Evolutionary conservation across 1,284 basidiomycete genomes (phyloP), one percentile per base, ranked within the genome.

Genomic region (Boletellus deceptivus): DNA sequence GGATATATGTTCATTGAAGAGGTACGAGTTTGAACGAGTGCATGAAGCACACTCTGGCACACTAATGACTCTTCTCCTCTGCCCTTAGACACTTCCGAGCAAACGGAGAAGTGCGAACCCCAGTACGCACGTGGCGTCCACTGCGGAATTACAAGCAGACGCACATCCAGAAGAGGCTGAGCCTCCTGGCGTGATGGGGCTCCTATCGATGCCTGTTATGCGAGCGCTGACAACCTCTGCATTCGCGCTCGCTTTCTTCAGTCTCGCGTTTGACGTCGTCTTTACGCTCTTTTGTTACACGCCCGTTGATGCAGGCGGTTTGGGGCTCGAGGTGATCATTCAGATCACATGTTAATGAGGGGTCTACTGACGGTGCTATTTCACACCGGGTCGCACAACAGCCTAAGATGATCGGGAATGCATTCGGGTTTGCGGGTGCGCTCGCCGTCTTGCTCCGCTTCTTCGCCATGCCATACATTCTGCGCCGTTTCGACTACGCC

Each of bases 1-100:
- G 60, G 62, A 11, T 63, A 55, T 46, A 17, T 3, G 7, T 9
- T 65, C 8, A 65, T 65, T 2, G 39, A 65, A 57, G 60, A 61
- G 60, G 60, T 61, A 48, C 13, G 43, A 1, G 9, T 16, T 36
- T 3, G 9, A 35, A 41, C 13, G 14, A 13, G 33, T 7, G 3
- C 11, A 0, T 13, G 4, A 43, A 17, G 18, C 10, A n/a, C 16
- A 25, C n/a, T n/a, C n/a, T n/a, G n/a, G n/a, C 3, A 13, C 3
- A 16, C 9, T 27, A 6, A 44, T 4, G 16, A 25, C 10, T 14
- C 4, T 18, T 24, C 17, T 40, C 16, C 11, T 10, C 10, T 34
- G 8, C 16, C 3, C 11, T 16, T 36, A 64, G 60, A 65, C 60
- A n/a, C 60, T 59, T 33, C 49, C 55, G 17, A 49, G 48, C 42